Evolutionary conservation across 106 monocot genomes (phyloP).

Genomic region (Iris macrosiphon): DNA sequence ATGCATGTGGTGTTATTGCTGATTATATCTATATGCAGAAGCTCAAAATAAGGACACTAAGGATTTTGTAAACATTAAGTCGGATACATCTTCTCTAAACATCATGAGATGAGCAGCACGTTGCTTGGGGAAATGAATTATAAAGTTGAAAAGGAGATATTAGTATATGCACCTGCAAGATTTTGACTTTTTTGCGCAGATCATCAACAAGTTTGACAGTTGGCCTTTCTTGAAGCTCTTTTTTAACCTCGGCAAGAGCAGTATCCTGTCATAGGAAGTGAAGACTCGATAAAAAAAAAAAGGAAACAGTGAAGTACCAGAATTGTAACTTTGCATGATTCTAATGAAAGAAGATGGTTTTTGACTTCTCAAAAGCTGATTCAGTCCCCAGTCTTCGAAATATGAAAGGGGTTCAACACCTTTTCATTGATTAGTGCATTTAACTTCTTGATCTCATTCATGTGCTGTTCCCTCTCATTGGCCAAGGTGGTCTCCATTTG

Average conservation of each 20-base stretch:
- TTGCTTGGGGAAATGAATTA: neutral
- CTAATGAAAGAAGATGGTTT: too few species aligned
- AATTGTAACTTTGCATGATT: too few species aligned
- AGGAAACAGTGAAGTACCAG: neutral
- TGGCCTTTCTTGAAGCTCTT: slow-evolving; percentile 91
- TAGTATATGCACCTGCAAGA: slow-evolving; percentile 71
- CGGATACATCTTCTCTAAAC: neutral
- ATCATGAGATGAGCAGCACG: neutral
- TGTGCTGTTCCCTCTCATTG: slow-evolving; percentile 72
- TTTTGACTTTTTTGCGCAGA: slow-evolving; percentile 88
- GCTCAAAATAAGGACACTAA: too few species aligned
- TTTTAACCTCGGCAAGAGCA: slow-evolving; percentile 51
- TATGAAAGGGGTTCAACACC: too few species aligned
- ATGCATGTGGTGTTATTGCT: too few species aligned
- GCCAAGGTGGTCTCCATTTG: slow-evolving; percentile 69
- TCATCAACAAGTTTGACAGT: slow-evolving; percentile 85
- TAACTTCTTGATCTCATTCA: slow-evolving; percentile 81
- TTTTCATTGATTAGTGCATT: slow-evolving; percentile 74
- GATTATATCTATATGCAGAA: too few species aligned
- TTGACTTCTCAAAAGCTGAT: too few species aligned
- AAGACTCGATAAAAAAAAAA: neutral
- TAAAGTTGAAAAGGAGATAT: neutral
- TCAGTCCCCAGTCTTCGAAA: too few species aligned
- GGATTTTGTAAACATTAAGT: too few species aligned
- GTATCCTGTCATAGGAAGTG: slow-evolving; percentile 49